Percentiles rank a stretch among this genome's conserved stretches.
phyloP scores from a whole-genome alignment of 495 filamentous ascomycete species.

The Cercophora newfieldiana region DNA sequence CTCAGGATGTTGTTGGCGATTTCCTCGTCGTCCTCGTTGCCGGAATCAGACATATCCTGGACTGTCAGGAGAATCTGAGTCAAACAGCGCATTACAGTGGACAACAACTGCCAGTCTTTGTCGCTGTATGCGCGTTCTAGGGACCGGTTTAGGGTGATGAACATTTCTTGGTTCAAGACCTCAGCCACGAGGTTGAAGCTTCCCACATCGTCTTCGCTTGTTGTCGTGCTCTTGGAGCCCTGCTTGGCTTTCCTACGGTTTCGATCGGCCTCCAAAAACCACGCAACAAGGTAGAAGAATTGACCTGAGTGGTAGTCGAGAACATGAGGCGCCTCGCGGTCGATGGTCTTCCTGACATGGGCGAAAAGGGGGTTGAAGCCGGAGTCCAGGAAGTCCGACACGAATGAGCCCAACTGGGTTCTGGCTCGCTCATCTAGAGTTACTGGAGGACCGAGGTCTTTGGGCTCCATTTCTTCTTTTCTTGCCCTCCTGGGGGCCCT shows the following conservation, averaged over 20 bases:
- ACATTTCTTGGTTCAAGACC: slow-evolving; percentile 89
- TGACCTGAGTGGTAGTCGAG: slow-evolving; percentile 71
- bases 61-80: slow-evolving; percentile 85
- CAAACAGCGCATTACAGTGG: slow-evolving; percentile 88
- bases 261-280: slow-evolving; percentile 92
- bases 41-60: slow-evolving; percentile 86
- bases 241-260: slow-evolving; percentile 70
- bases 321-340: slow-evolving; percentile 85
- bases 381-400: slow-evolving; percentile 92
- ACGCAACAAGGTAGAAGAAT: slow-evolving; percentile 89
- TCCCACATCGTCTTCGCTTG: slow-evolving; percentile 59
- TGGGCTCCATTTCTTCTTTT: slow-evolving; percentile 63
- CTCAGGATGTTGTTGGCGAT: slow-evolving; percentile 97
- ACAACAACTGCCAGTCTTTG: slow-evolving; percentile 83
- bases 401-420: slow-evolving; percentile 73
- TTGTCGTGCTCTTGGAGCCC: slow-evolving; percentile 48
- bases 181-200: slow-evolving; percentile 84
- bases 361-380: slow-evolving; percentile 92
- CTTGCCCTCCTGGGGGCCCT: slow-evolving; percentile 69
- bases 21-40: slow-evolving; percentile 89
- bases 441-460: slow-evolving; percentile 75
- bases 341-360: slow-evolving; percentile 84
- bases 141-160: slow-evolving; percentile 78
- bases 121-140: slow-evolving; percentile 77
- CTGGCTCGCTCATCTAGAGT: slow-evolving; percentile 66